Conservation (phyloP, 2,329 filamentous ascomycete genomes). For the Exophiala phaeomuriformis region DNA sequence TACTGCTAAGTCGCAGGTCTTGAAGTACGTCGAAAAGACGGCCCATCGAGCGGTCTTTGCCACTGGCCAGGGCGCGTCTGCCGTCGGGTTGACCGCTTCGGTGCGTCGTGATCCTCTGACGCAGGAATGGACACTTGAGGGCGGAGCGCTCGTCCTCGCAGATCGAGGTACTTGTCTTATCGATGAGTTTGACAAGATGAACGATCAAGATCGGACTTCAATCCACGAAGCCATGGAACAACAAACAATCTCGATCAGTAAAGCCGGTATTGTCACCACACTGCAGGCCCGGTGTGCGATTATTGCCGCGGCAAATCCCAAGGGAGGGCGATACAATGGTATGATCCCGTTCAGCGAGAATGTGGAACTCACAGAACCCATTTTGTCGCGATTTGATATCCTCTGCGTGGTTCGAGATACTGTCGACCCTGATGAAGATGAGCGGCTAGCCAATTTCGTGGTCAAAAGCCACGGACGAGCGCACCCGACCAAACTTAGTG, state of each 20-base stretch:
- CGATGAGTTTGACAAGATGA: conserved; percentile 99
- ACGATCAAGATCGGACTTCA: conserved; percentile 93
- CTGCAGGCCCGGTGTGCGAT: conserved; percentile 93
- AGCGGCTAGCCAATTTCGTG: conserved; percentile 87
- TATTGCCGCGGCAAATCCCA: conserved; percentile 92
- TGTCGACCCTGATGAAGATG: conserved; percentile 85
- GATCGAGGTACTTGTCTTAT: conserved; percentile 94
- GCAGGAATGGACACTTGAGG: conserved; percentile 94
- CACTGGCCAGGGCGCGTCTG: conserved; percentile 92
- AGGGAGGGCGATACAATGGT: conserved; percentile 92
- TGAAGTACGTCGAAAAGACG: conserved; percentile 97
- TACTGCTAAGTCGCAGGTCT: conserved; percentile 93
- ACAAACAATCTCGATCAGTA: conserved; percentile 98
- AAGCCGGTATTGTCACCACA: conserved; percentile 96
- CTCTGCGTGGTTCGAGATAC: conserved; percentile 93
- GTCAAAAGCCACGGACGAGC: conserved; percentile 89
- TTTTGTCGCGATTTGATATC: conserved; percentile 95
- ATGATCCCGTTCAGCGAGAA: conserved; percentile 95
- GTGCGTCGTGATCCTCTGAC: conserved; percentile 93
- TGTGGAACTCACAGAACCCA: conserved; percentile 93
- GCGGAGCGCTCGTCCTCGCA: conserved; percentile 87
- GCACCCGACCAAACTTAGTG: conserved; percentile 57
- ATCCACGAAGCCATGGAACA: conserved; percentile 99
- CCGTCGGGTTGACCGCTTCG: conserved; percentile 93
- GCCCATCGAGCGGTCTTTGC: conserved; percentile 95